Evolutionary conservation across 495 filamentous ascomycete species (phyloP), one percentile per base, ranked within the genome.

Genomic region (Aspergillus baeticus): DNA sequence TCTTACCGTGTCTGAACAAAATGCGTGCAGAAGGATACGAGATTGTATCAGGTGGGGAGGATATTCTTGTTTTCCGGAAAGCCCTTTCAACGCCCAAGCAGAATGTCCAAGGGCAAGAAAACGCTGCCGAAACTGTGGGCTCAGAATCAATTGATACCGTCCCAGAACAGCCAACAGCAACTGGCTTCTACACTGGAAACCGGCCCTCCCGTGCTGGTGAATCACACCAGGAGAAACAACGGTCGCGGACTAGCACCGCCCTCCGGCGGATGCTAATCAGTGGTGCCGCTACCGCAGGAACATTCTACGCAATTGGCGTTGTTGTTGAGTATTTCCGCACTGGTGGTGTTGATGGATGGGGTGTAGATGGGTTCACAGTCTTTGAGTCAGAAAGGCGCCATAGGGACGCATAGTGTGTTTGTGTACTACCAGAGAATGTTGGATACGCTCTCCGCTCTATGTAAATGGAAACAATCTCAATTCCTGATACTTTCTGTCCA

Each of bases 31-130:
- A 87, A 37, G 90, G 89, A 2, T 92, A 87, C 58, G 87, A 89
- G 49, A 88, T 92, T 52, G 81, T 87, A 10, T 85, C 85, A 4
- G 87, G 87, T 6, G 78, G 80, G 52, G 82, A 79, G 5, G 82
- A 92, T 63, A 77, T 92, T 7, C 77, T 92, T 15, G 81, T 94
- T 0, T 91, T 92, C 62, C 82, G 82, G 54, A 87, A 89, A 62
- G 69, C 79, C 11, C 66, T 73, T 13, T 20, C 41, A 17, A 14
- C 21, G 17, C n/a, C 21, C 36, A 10, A 22, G 5, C 14, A 6
- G 4, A 22, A n/a, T n/a, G 13, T 38, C 11, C 15, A 22, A 38
- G 20, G 14, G n/a, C n/a, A n/a, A n/a, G n/a, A n/a, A n/a, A n/a
- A n/a, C n/a, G n/a, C n/a, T n/a, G n/a, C n/a, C n/a, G n/a, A n/a